Base-by-base conservation (phyloP, 352 stramenopile genomes). In the Phytophthora pini region DNA sequence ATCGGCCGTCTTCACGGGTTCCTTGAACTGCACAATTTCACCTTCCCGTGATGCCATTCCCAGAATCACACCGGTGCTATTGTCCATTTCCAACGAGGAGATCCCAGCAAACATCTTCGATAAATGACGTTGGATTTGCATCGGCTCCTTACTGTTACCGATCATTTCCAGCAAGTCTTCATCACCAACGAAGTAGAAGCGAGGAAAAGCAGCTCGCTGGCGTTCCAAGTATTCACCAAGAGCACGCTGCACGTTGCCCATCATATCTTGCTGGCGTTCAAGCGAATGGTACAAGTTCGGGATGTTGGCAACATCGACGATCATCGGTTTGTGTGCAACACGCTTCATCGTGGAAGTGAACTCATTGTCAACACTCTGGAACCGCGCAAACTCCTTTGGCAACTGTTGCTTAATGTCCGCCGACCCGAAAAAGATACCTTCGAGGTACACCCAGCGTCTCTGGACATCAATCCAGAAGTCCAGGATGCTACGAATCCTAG, bases 161-260 rank as follows among this genome's bases (percentile, higher is more conserved):
- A 99, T 98, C 76, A 99, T 99, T 79, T 99, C 98, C 20, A 99
- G 88, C 52, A 99, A 88, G 81, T 99, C 98, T 84, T 99, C 98
- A 70, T 99, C 98, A 46, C 98, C 98, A 10, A 99, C 90, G 65
- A 99, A 99, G 75, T 99, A 99, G 72, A 99, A 99, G n/a, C 98
- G 95, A 72, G 75, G 92, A 61, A 99, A 98, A 41, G 93, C 92
- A 49, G 88, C 92, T 39, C 98, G 89, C 77, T 99, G 98, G 13
- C 97, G 98, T 72, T 99, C 97, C 8, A 99, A 85, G 73, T 99
- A 99, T 65, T 99, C 96, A 58, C 98, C 98, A 8, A 99, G 82
- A n/a, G 97, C 97, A 71, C 98, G 97, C 74, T 99, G 98, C 29
- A 99, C 99, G n/a, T 99, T 98, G 5, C 84, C 92, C 94, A 99